Percentiles rank a stretch among this genome's conserved stretches.
These are phyloP conservation scores for Dichotomocladium elegans DNA, from an alignment of 371 early-diverging fungal species.

Conservation along the genomic window DNA sequence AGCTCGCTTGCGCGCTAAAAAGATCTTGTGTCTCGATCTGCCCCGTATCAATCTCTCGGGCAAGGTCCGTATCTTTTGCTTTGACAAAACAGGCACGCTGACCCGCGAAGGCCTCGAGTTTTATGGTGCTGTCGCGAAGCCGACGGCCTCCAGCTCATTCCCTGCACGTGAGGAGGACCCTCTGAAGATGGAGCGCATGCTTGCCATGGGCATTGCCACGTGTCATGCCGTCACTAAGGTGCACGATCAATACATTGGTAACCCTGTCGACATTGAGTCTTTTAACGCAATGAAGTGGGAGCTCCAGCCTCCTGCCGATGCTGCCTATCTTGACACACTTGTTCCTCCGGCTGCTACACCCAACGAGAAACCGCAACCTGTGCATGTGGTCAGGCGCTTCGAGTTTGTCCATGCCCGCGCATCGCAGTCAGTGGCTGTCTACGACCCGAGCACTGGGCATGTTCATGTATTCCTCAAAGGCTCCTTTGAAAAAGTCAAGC, in stretches of 20 bases:
- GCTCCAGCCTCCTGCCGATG: constrained; percentile 15
- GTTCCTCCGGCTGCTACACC: constrained; percentile 13
- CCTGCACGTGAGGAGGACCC: constrained; percentile 16
- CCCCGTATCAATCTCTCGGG: constrained; percentile 83
- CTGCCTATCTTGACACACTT: constrained; percentile 23
- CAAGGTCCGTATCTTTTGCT: constrained; percentile 84
- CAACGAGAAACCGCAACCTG: constrained; percentile 12
- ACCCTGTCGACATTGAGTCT: constrained; percentile 87
- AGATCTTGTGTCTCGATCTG: constrained; percentile 68
- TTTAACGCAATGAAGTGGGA: constrained; percentile 55
- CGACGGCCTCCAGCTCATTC: neutral
- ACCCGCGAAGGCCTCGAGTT: constrained; percentile 78
- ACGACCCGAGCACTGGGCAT: constrained; percentile 45
- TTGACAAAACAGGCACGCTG: constrained; percentile 86
- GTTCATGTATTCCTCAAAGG: constrained; percentile 76
- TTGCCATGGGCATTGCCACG: constrained; percentile 60
- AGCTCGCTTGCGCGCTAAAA: constrained; percentile 53
- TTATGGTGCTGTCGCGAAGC: constrained; percentile 19
- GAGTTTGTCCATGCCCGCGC: constrained; percentile 88
- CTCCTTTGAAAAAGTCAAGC: constrained; percentile 73
- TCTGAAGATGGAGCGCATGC: constrained; percentile 13
- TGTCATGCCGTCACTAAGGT: constrained; percentile 78
- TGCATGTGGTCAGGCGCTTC: constrained; percentile 68
- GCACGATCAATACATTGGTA: constrained; percentile 68
- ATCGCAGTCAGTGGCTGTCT: constrained; percentile 79